Percentiles rank a stretch among this genome's conserved stretches.
Evolutionary conservation across 139 green algal species (phyloP).

Genomic region (Tetradesmus obliquus): DNA sequence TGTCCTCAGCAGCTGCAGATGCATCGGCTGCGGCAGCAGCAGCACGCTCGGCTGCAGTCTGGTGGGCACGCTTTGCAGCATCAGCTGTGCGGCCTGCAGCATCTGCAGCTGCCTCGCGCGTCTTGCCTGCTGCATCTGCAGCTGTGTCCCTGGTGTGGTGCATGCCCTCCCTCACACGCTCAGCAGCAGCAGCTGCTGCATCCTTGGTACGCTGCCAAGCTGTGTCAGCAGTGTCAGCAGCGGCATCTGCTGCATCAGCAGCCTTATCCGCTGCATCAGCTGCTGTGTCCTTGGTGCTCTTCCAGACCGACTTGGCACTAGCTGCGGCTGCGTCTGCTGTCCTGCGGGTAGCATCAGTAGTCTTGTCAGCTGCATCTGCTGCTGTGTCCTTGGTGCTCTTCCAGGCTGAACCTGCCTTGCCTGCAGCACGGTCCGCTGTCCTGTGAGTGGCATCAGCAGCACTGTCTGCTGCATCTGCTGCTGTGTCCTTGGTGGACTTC

Average conservation of each 20-base stretch:
- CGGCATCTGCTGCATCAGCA: not conserved
- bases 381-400: not conserved
- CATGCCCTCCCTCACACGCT: not conserved
- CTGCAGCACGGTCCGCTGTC: not conserved
- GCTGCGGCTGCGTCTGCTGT: not conserved
- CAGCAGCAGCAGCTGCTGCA: not conserved
- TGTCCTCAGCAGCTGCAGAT: not conserved
- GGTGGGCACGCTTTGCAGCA: not conserved
- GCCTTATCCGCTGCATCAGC: not conserved
- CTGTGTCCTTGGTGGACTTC: not conserved
- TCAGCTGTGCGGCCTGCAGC: not conserved
- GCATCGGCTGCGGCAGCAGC: not conserved
- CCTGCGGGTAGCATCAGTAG: not conserved
- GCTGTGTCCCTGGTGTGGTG: not conserved
- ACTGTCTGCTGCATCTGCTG: not conserved
- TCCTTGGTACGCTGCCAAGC: constrained; percentile 16
- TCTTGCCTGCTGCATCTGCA: not conserved
- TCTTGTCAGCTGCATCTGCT: not conserved
- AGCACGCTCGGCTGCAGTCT: not conserved
- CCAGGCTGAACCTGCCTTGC: not conserved
- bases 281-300: not conserved
- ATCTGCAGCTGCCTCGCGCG: not conserved
- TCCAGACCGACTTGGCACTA: not conserved
- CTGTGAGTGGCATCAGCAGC: not conserved
- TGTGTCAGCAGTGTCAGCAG: constrained; percentile 7